A percentile compares a stretch with the other conserved stretches of the same genome.
Evolutionary conservation across 192 early-diverging fungal genomes (phyloP).

Genomic region (Backusella circina): DNA sequence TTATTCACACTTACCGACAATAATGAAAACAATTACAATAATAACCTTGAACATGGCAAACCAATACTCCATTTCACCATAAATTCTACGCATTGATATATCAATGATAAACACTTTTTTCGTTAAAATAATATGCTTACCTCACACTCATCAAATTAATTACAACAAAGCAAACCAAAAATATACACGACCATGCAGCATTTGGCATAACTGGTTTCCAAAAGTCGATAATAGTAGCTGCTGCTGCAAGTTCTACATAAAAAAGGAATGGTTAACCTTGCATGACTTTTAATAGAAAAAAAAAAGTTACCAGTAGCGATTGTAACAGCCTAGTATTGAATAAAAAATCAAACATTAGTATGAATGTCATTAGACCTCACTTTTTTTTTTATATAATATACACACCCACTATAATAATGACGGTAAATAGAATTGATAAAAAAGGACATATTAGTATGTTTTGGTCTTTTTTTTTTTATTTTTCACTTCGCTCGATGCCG

Average conservation of each 20-base stretch:
- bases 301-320: slow-evolving; percentile 19
- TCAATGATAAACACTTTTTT: background rate
- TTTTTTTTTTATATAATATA: background rate
- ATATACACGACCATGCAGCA: slow-evolving; percentile 41
- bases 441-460: slow-evolving; percentile 32
- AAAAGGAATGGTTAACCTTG: slow-evolving; percentile 2
- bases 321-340: slow-evolving; percentile 12
- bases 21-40: slow-evolving; percentile 72
- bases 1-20: slow-evolving; percentile 40
- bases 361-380: background rate
- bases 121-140: background rate
- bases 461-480: background rate
- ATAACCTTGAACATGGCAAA: slow-evolving; percentile 74
- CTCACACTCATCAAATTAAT: slow-evolving; percentile 60
- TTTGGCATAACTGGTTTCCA: slow-evolving; percentile 40
- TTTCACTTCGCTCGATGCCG: background rate
- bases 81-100: slow-evolving; percentile 45
- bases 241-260: slow-evolving; percentile 63
- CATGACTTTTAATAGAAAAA: background rate
- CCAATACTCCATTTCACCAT: slow-evolving; percentile 89
- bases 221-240: slow-evolving; percentile 81
- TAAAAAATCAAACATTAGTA: background rate
- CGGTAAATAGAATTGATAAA: background rate
- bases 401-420: slow-evolving; percentile 18
- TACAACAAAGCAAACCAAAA: slow-evolving; percentile 56